Evolutionary conservation across 2,329 filamentous ascomycete genomes (phyloP).

Genomic region (Neophaeococcomyces aloes): DNA sequence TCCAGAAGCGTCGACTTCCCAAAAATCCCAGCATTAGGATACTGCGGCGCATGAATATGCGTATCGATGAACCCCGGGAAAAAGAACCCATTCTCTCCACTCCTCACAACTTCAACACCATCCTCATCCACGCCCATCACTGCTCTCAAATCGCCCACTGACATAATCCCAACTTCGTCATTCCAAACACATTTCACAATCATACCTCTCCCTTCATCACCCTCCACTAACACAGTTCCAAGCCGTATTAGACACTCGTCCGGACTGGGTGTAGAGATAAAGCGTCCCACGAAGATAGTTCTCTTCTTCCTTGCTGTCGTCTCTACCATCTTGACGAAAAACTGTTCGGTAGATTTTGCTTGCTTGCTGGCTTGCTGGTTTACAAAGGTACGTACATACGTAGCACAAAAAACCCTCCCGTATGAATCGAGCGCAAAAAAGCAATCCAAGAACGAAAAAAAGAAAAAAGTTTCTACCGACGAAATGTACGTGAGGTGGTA

Average conservation of each 20-base stretch:
- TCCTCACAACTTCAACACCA: constrained; percentile 6
- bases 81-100: constrained; percentile 16
- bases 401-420: no score
- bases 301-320: neutral
- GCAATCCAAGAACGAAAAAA: no score
- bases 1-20: constrained; percentile 85
- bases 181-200: constrained; percentile 18
- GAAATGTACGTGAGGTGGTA: no score
- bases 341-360: neutral
- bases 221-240: constrained; percentile 19
- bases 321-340: neutral
- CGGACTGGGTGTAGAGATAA: constrained; percentile 19
- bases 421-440: no score
- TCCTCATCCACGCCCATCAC: constrained; percentile 14
- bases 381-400: no score
- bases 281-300: constrained; percentile 20
- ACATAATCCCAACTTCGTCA: constrained; percentile 10
- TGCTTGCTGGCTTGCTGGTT: neutral
- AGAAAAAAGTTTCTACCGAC: no score
- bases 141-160: constrained; percentile 13
- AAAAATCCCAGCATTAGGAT: constrained; percentile 88
- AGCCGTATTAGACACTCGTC: constrained; percentile 16
- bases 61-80: constrained; percentile 56
- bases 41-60: constrained; percentile 90
- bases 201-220: constrained; percentile 14